These are phyloP conservation scores for Cystobasidium pallidum DNA, from an alignment of 1,284 basidiomycete genomes.

Conservation along the genomic window DNA sequence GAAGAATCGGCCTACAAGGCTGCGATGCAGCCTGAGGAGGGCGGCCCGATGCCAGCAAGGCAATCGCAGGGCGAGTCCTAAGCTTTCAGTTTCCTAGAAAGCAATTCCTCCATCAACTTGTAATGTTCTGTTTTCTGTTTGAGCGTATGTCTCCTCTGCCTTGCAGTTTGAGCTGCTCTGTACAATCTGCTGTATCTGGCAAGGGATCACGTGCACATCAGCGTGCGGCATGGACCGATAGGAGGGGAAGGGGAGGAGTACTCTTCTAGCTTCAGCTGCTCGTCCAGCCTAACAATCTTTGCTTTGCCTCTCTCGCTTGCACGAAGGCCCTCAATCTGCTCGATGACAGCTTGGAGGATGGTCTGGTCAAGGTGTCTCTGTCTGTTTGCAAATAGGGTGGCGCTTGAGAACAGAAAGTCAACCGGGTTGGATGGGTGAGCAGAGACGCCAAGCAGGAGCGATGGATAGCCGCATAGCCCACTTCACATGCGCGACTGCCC, in stretches of 20 bases:
- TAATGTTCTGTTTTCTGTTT: slow-evolving; percentile 26
- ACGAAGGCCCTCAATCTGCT: slow-evolving; percentile 33
- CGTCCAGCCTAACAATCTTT: slow-evolving; percentile 15
- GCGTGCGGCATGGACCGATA: too few species aligned
- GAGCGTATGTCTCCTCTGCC: slow-evolving; percentile 13
- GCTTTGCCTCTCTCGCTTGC: slow-evolving; percentile 14
- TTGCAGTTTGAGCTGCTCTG: background rate
- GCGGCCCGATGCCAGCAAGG: too few species aligned
- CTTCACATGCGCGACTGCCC: slow-evolving; percentile 28
- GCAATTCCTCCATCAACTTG: background rate
- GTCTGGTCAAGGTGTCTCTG: slow-evolving; percentile 3
- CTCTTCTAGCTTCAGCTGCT: slow-evolving; percentile 9
- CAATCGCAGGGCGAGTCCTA: background rate
- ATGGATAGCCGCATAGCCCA: background rate
- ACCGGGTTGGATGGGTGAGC: background rate
- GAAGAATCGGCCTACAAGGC: too few species aligned
- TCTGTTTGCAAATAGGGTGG: slow-evolving; percentile 17
- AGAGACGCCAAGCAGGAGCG: background rate
- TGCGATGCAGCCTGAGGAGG: too few species aligned
- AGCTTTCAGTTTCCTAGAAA: background rate
- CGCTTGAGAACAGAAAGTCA: background rate
- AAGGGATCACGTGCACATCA: background rate
- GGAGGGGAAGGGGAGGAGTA: background rate
- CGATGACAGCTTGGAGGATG: slow-evolving; percentile 26
- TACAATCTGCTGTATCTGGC: slow-evolving; percentile 9